Base-by-base conservation (phyloP, 257 asterid genomes). In the Salvia miltiorrhiza region DNA sequence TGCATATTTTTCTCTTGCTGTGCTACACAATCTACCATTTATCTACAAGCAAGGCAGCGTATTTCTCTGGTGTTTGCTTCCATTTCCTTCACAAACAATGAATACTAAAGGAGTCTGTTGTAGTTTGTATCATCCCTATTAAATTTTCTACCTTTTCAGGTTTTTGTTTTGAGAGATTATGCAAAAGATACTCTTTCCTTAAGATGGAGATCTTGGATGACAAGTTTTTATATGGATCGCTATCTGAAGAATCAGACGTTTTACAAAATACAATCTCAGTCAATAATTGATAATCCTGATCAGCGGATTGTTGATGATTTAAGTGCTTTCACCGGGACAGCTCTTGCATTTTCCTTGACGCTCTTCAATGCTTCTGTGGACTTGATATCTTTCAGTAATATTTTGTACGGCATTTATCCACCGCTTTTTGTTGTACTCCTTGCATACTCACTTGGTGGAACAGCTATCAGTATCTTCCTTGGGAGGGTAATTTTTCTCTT, bases 141-240 rank as follows among this genome's bases (percentile, higher is more conserved):
- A 49, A 67, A 48, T 7, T 47, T 65, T 52, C 60, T 54, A 30
- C 45, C 70, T 49, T 77, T 79, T 63, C 83, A 92, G 98, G 79
- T 92, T 69, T 92, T 90, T 62, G 97, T 92, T 73, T 80, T 88
- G 82, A 85, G 97, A 78, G 98, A 92, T 84, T 92, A 90, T 79
- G 97, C 95, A 1, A 85, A 88, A 78, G 98, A 92, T 39, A 88
- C 86, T n/a, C 93, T 92, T 79, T 83, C 98, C 33, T 82, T 92
- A 66, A 80, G 98, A 79, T 92, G 98, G 98, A 86, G 97, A 71
- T 85, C 97, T 60, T 92, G 98, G 98, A 92, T 88, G 97, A 92
- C 98, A 59, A 77, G 82, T 62, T 82, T 70, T 86, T 92, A 89
- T 81, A 83, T 92, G 96, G 90, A 85, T 65, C 97, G 98, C 23